Conservation (phyloP, 495 filamentous ascomycete genomes). For the Barbatosphaeria neglecta region DNA sequence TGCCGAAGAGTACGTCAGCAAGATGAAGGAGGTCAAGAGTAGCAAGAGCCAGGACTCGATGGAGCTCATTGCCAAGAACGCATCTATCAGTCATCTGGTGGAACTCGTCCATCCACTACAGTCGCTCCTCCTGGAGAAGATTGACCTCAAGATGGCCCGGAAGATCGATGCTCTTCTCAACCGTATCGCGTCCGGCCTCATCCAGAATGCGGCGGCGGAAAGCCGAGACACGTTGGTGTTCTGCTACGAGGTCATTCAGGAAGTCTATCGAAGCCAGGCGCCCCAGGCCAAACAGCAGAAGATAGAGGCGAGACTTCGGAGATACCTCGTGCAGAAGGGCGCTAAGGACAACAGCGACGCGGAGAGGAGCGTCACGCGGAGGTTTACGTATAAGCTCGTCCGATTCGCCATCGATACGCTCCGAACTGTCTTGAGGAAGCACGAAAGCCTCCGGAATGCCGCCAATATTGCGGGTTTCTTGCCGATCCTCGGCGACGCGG, state of each 20-base stretch:
- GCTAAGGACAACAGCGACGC: constrained; percentile 56
- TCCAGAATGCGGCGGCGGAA: constrained; percentile 64
- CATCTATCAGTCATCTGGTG: constrained; percentile 61
- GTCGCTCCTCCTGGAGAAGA: constrained; percentile 64
- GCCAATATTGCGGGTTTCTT: constrained; percentile 73
- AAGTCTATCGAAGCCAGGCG: constrained; percentile 56
- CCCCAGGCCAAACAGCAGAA: constrained; percentile 29
- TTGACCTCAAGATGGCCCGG: constrained; percentile 62
- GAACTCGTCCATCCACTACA: constrained; percentile 68
- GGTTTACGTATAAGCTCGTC: constrained; percentile 70
- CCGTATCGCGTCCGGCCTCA: constrained; percentile 69
- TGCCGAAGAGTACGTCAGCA: constrained; percentile 84
- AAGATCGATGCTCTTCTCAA: constrained; percentile 86
- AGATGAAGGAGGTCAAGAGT: constrained; percentile 95
- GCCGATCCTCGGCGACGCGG: constrained; percentile 74
- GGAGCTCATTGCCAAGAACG: constrained; percentile 76
- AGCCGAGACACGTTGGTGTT: constrained; percentile 75
- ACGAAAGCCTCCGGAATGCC: constrained; percentile 64
- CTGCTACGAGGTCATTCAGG: constrained; percentile 85
- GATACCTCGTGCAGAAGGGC: constrained; percentile 67
- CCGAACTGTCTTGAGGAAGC: constrained; percentile 67
- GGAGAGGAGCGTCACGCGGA: constrained; percentile 52
- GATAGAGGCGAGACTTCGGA: constrained; percentile 49
- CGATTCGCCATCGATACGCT: constrained; percentile 81
- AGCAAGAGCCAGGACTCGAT: constrained; percentile 97